Evolutionary conservation across 345 rosid species (phyloP), one percentile per base, ranked within the genome.

Genomic region (Mallotus nudiflorus): DNA sequence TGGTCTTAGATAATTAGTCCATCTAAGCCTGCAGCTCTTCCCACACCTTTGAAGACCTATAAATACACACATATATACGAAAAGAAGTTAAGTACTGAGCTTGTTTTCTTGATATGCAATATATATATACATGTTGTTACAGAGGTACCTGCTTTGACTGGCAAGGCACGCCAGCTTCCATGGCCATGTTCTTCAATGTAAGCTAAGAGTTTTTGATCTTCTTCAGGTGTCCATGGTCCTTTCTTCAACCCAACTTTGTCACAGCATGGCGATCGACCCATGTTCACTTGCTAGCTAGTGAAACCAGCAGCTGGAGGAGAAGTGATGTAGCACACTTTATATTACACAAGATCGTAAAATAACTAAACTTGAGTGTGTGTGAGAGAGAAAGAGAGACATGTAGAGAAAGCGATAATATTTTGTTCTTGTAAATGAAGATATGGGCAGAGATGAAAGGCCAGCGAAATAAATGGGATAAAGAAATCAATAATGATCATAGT

Each of bases 221-320:
- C 98, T 80, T 91, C 98, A 15, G 89, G 93, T 37, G 96, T 93
- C 98, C 98, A 93, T 25, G 98, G 98, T 22, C 98, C 98, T 89
- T 89, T 93, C 89, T 93, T 93, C 73, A 93, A 73, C 1, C 97
- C 98, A 1, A 83, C 86, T 78, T 93, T 91, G 67, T 93, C 96
- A 64, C 98, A 63, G 37, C 66, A 75, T 3, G 64, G 66, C 15
- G 81, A 56, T 24, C 70, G 55, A 64, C 69, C 59, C 35, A 81
- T 69, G 28, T 58, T 48, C n/a, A n/a, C 9, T 62, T 40, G 9
- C 58, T 29, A 18, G 78, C 64, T 71, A 7, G 67, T 6, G 71
- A 61, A 60, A 51, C 40, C 20, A 72, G 62, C 67, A 65, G n/a
- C 56, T 68, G 66, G 72, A n/a, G n/a, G n/a, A n/a, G 59, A 61